Conservation (phyloP, 2,329 filamentous ascomycete species). For the Neospermospora avenae region DNA sequence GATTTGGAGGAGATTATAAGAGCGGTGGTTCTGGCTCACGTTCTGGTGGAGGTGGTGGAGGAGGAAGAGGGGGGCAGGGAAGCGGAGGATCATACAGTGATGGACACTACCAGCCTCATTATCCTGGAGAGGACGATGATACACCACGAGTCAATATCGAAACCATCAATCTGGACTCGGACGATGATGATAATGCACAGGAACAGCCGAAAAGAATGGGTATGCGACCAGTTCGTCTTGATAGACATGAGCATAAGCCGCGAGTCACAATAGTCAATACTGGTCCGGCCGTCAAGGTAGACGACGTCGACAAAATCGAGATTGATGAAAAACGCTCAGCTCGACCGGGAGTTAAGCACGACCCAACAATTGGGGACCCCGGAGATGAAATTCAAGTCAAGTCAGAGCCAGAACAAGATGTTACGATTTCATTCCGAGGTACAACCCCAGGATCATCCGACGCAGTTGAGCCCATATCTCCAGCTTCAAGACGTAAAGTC, state of each 20-base stretch:
- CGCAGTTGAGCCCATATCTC: constrained; percentile 7
- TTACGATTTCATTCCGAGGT: neutral
- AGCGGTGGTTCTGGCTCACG: constrained; percentile 6
- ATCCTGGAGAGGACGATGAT: constrained; percentile 31
- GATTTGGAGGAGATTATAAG: constrained; percentile 14
- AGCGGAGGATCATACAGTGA: constrained; percentile 5
- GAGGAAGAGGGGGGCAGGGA: constrained; percentile 4
- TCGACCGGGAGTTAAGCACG: neutral
- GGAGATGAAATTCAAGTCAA: constrained; percentile 17
- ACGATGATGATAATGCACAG: constrained; percentile 20
- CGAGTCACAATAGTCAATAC: constrained; percentile 32
- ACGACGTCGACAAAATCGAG: constrained; percentile 15
- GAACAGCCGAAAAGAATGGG: neutral
- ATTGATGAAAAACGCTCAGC: constrained; percentile 20
- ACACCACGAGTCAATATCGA: constrained; percentile 31
- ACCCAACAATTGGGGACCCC: neutral
- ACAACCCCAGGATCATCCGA: neutral
- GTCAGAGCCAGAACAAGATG: constrained; percentile 18
- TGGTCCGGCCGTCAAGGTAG: constrained; percentile 13
- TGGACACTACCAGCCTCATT: constrained; percentile 20
- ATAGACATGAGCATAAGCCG: constrained; percentile 32
- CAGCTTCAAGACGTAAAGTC: constrained; percentile 11
- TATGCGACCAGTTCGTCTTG: constrained; percentile 31
- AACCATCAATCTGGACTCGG: constrained; percentile 26
- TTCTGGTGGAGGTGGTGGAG: constrained; percentile 4